Conservation (phyloP, 768 basidiomycete genomes). For the Termitomyces sp. region DNA sequence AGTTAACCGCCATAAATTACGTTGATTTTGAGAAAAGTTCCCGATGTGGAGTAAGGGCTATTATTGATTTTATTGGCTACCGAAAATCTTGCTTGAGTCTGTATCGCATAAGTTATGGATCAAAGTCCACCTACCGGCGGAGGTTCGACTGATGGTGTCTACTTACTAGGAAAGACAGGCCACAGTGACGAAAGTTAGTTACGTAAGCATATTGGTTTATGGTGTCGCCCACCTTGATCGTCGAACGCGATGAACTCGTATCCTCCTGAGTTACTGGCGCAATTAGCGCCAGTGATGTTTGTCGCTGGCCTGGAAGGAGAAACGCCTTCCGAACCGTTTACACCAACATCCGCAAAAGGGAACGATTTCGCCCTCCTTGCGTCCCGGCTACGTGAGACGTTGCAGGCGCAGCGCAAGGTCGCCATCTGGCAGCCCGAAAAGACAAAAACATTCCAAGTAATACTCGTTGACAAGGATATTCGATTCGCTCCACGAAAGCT, state of each 20-base stretch:
- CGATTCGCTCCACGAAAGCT: slow-evolving; percentile 89
- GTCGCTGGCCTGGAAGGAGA: slow-evolving; percentile 75
- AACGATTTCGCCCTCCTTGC: slow-evolving; percentile 66
- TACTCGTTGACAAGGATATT: slow-evolving; percentile 81
- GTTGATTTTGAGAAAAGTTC: not conserved
- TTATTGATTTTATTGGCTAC: too few species aligned
- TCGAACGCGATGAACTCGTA: slow-evolving; percentile 78
- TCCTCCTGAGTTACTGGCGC: slow-evolving; percentile 84
- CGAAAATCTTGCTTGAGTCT: too few species aligned
- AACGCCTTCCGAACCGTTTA: slow-evolving; percentile 24
- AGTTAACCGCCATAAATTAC: not conserved
- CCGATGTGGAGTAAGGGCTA: not conserved
- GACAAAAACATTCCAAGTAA: slow-evolving; percentile 72
- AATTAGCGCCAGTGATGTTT: slow-evolving; percentile 92
- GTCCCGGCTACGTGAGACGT: slow-evolving; percentile 63
- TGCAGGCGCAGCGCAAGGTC: slow-evolving; percentile 61
- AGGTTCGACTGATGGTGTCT: too few species aligned
- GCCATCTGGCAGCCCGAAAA: slow-evolving; percentile 76
- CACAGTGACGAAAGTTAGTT: not conserved
- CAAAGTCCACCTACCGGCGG: too few species aligned
- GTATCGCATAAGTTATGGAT: too few species aligned
- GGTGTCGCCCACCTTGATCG: not conserved
- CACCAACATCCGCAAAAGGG: slow-evolving; percentile 23
- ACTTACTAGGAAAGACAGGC: too few species aligned
- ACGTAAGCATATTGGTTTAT: not conserved